Evolutionary conservation across 2,329 filamentous ascomycete species (phyloP).

Genomic region (Capronia americana): DNA sequence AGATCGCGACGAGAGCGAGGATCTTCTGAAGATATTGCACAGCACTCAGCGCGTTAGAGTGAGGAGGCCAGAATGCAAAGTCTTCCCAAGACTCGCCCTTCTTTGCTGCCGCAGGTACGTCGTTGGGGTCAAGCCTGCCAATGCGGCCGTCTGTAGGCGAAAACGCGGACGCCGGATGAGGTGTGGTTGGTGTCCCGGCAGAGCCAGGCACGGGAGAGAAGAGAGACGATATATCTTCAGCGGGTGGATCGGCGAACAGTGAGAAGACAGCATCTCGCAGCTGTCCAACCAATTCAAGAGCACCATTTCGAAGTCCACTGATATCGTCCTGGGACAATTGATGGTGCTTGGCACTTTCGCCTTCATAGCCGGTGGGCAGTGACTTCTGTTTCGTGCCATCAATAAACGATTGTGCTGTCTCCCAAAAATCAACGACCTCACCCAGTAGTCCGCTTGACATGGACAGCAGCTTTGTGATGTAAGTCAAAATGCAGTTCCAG

Average conservation of each 20-base stretch:
- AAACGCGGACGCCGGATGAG: slow-evolving; percentile 69
- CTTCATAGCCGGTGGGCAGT: slow-evolving; percentile 80
- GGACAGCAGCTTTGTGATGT: slow-evolving; percentile 76
- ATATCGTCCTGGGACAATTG: slow-evolving; percentile 74
- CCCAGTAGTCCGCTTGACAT: slow-evolving; percentile 78
- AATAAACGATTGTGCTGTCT: slow-evolving; percentile 87
- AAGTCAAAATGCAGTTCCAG: slow-evolving; percentile 86
- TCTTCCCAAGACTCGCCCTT: slow-evolving; percentile 89
- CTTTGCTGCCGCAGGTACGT: slow-evolving; percentile 76
- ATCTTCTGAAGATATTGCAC: slow-evolving; percentile 87
- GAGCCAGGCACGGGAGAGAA: slow-evolving; percentile 74
- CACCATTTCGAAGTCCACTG: slow-evolving; percentile 74
- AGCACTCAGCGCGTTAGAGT: slow-evolving; percentile 89
- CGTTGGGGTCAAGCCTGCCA: slow-evolving; percentile 74
- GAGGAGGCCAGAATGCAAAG: slow-evolving; percentile 94
- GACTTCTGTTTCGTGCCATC: slow-evolving; percentile 80
- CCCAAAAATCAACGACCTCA: slow-evolving; percentile 93
- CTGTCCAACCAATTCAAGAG: slow-evolving; percentile 80
- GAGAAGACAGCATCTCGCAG: slow-evolving; percentile 78
- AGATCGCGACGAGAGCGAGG: slow-evolving; percentile 81
- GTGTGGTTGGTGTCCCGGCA: slow-evolving; percentile 57
- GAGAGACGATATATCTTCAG: slow-evolving; percentile 86
- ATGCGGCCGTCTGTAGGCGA: slow-evolving; percentile 74
- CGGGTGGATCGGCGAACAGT: slow-evolving; percentile 86
- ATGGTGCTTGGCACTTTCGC: slow-evolving; percentile 81